A percentile compares a stretch with the other conserved stretches of the same genome.
Conservation (phyloP, 108 stramenopile genomes). For the Cyclotella distinguenda region DNA sequence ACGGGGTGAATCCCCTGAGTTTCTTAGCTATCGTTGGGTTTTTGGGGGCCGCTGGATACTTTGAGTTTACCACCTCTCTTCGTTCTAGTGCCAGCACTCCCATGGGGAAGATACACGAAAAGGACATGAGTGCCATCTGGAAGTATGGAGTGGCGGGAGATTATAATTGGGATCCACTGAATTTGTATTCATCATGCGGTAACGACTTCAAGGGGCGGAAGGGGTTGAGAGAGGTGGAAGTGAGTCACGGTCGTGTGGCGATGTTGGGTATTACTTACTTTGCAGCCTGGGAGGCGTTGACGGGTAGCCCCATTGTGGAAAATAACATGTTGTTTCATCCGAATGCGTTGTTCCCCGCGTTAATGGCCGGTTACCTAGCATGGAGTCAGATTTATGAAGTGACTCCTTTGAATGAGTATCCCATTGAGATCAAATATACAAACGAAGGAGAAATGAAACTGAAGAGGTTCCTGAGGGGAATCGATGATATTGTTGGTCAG, state of each 20-base stretch:
- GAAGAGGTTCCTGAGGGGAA: constrained; percentile 33
- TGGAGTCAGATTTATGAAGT: constrained; percentile 67
- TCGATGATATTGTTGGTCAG: constrained; percentile 2
- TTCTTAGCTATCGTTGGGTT: constrained; percentile 53
- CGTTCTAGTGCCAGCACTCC: constrained; percentile 48
- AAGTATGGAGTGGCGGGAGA: constrained; percentile 82
- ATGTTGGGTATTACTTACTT: constrained; percentile 82
- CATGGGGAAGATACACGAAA: constrained; percentile 58
- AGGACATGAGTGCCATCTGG: constrained; percentile 73
- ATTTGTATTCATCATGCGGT: constrained; percentile 62
- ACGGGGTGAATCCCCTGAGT: constrained; percentile 72
- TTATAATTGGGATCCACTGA: constrained; percentile 80
- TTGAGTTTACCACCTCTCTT: constrained; percentile 74
- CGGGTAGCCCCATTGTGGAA: constrained; percentile 75
- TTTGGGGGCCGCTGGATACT: constrained; percentile 64
- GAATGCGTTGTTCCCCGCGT: constrained; percentile 61
- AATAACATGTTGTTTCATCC: constrained; percentile 81
- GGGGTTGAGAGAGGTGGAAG: constrained; percentile 73
- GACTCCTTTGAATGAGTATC: constrained; percentile 43
- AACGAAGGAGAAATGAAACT: constrained; percentile 59
- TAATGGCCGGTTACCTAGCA: constrained; percentile 57
- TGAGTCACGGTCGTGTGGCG: constrained; percentile 77
- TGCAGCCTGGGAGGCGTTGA: constrained; percentile 71
- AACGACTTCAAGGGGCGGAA: constrained; percentile 74
- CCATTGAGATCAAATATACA: constrained; percentile 55